A percentile compares a stretch with the other conserved stretches of the same genome.
These are phyloP conservation scores for Barbatosphaeria neglecta DNA, from an alignment of 495 filamentous ascomycete species.

Conservation along the genomic window DNA sequence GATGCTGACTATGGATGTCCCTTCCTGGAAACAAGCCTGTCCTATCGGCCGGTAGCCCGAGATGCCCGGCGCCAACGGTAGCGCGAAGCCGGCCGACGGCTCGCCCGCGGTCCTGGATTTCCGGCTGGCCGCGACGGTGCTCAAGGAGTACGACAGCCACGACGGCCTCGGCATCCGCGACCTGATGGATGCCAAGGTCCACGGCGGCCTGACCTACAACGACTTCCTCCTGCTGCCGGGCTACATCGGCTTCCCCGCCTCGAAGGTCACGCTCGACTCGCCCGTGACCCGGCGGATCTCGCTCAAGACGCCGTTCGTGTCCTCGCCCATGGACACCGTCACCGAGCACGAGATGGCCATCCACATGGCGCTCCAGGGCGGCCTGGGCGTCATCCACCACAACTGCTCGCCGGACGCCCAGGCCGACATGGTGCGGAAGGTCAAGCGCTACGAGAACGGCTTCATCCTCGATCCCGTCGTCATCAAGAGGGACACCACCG, in stretches of 20 bases:
- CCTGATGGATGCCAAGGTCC: constrained; percentile 73
- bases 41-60: constrained; percentile 18
- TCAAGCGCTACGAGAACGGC: constrained; percentile 98
- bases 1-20: no score
- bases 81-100: constrained; percentile 24
- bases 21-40: not conserved
- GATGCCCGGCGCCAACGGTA: constrained; percentile 64
- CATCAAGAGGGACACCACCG: constrained; percentile 74
- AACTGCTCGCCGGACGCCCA: constrained; percentile 93
- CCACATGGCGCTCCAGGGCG: constrained; percentile 93
- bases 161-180: constrained; percentile 81
- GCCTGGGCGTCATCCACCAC: constrained; percentile 95
- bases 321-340: constrained; percentile 98
- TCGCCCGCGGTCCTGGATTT: constrained; percentile 31
- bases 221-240: constrained; percentile 50
- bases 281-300: constrained; percentile 88
- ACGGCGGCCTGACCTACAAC: constrained; percentile 78
- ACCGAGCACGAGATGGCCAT: constrained; percentile 99
- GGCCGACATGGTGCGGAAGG: constrained; percentile 97
- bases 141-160: constrained; percentile 58
- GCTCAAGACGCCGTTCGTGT: constrained; percentile 88
- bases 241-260: constrained; percentile 73
- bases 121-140: constrained; percentile 61
- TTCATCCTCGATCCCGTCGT: constrained; percentile 97
- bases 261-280: constrained; percentile 77